Conservation (phyloP, 1,284 basidiomycete genomes). For the Athelia sp. region DNA sequence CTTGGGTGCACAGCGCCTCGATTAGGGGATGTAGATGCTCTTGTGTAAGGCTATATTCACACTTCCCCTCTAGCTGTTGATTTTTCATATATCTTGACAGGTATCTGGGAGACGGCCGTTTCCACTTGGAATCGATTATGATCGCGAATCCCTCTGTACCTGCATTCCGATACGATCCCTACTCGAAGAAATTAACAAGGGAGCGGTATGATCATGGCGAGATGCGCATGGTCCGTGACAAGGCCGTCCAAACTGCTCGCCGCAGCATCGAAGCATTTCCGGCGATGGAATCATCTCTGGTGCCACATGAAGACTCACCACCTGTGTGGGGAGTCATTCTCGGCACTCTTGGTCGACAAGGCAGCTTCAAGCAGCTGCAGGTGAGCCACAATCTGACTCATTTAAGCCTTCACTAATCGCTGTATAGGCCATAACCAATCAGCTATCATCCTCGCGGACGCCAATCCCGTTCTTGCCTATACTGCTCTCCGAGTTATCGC, state of each 20-base stretch:
- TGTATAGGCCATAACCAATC: constrained; percentile 69
- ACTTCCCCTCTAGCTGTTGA: constrained; percentile 1
- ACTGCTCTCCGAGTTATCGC: constrained; percentile 93
- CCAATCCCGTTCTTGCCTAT: constrained; percentile 83
- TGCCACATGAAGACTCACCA: constrained; percentile 7
- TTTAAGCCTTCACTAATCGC: background rate
- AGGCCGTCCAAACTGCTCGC: constrained; percentile 74
- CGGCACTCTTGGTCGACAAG: constrained; percentile 94
- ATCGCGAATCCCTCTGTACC: constrained; percentile 96
- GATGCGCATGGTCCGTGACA: constrained; percentile 76
- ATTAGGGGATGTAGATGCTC: constrained; percentile 77
- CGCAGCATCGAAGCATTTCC: constrained; percentile 47
- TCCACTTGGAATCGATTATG: constrained; percentile 99
- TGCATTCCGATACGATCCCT: constrained; percentile 98
- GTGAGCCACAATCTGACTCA: constrained; percentile 28
- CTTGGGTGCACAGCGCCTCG: constrained; percentile 95
- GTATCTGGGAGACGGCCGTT: constrained; percentile 97
- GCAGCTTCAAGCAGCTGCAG: constrained; percentile 85
- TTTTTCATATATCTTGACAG: constrained; percentile 36
- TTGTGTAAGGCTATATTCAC: constrained; percentile 59
- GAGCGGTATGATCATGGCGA: constrained; percentile 89
- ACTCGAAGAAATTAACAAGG: constrained; percentile 93
- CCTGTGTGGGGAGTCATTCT: constrained; percentile 90
- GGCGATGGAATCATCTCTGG: constrained; percentile 1
- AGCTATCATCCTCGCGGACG: constrained; percentile 46